phyloP scores from a whole-genome alignment of 805 yeast species.

The Teunomyces panamensis region DNA sequence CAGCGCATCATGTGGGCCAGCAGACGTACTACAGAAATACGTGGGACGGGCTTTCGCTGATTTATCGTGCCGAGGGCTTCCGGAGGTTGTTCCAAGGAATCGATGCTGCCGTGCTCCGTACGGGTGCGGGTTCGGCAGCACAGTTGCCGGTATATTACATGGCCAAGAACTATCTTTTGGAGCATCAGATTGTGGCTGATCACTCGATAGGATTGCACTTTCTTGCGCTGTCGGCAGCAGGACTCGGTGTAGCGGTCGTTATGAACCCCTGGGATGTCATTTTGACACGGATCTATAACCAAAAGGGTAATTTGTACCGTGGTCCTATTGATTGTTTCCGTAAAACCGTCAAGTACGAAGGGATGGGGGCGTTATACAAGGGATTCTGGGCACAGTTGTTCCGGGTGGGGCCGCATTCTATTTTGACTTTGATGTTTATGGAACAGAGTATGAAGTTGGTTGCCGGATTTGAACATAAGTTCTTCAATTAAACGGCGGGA shows the following conservation, averaged over 20 bases:
- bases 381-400: slow-evolving; percentile 92
- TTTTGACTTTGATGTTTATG: slow-evolving; percentile 87
- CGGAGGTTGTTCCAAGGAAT: slow-evolving; percentile 85
- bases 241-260: slow-evolving; percentile 88
- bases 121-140: slow-evolving; percentile 94
- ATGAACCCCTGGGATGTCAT: slow-evolving; percentile 99
- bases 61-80: slow-evolving; percentile 67
- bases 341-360: slow-evolving; percentile 81
- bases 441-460: slow-evolving; percentile 82
- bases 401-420: slow-evolving; percentile 94
- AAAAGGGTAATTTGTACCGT: slow-evolving; percentile 78
- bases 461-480: slow-evolving; percentile 25
- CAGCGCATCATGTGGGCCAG: slow-evolving; percentile 63
- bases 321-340: slow-evolving; percentile 88
- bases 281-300: slow-evolving; percentile 92
- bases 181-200: slow-evolving; percentile 51
- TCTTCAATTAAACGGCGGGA: neutral
- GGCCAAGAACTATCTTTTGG: slow-evolving; percentile 61
- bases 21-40: slow-evolving; percentile 83
- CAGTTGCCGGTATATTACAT: slow-evolving; percentile 89
- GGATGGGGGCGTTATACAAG: slow-evolving; percentile 83
- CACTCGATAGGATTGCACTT: slow-evolving; percentile 69
- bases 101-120: slow-evolving; percentile 90
- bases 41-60: slow-evolving; percentile 61
- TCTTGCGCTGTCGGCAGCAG: slow-evolving; percentile 71